A percentile compares a stretch with the other conserved stretches of the same genome.
These are phyloP conservation scores for Ensete ventricosum DNA, from an alignment of 176 grass and related monocot genomes.

Conservation along the genomic window DNA sequence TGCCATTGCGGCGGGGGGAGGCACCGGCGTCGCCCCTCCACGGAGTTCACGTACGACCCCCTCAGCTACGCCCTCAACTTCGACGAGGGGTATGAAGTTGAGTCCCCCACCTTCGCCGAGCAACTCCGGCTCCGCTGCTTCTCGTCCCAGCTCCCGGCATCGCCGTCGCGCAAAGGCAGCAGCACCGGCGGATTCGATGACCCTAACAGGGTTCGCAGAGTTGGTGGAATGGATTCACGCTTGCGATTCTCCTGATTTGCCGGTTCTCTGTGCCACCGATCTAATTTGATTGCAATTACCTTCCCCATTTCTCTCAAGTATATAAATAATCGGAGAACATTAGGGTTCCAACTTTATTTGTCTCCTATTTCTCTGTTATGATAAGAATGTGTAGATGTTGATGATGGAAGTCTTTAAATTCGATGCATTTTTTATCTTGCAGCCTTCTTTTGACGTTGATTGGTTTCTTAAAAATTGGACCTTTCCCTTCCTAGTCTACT, in stretches of 20 bases:
- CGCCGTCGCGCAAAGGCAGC: constrained; percentile 17
- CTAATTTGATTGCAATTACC: too few relatives aligned
- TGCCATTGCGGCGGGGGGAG: constrained; percentile 3
- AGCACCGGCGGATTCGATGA: neutral
- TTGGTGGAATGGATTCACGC: neutral
- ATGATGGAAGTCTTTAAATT: neutral
- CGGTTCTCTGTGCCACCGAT: too few relatives aligned
- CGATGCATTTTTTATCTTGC: neutral
- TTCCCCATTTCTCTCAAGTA: neutral
- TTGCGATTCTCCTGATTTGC: neutral
- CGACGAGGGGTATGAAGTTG: constrained; percentile 24
- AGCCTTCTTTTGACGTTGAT: neutral
- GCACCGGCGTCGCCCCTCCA: constrained; percentile 2
- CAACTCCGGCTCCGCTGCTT: constrained; percentile 13
- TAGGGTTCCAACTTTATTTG: neutral
- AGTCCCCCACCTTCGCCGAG: constrained; percentile 7
- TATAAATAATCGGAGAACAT: neutral
- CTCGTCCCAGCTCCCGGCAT: constrained; percentile 26
- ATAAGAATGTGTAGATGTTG: neutral
- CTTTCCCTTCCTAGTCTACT: neutral
- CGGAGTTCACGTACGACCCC: constrained; percentile 35
- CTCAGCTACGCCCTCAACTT: constrained; percentile 56
- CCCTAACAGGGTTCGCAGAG: neutral
- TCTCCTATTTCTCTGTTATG: neutral
- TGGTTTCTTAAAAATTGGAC: neutral